These are phyloP conservation scores for Candolleomyces efflorescens DNA, from an alignment of 768 basidiomycete genomes.

Conservation along the genomic window DNA sequence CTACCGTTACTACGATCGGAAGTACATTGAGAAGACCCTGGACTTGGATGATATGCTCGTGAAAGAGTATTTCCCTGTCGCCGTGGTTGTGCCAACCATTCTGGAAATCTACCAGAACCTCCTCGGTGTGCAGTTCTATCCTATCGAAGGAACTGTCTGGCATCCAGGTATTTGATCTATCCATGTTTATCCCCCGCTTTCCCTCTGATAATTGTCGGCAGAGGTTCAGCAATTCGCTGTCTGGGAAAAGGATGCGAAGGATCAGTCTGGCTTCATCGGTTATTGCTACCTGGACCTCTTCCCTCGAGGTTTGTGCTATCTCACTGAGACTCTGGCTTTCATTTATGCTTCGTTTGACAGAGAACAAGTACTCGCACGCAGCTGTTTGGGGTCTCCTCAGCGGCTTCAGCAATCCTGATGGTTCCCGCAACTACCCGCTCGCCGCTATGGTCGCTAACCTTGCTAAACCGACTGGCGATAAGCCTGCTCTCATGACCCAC, in stretches of 20 bases:
- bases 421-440: slow-evolving; percentile 66
- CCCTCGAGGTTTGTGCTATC: slow-evolving; percentile 55
- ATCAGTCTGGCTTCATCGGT: slow-evolving; percentile 70
- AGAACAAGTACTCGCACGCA: slow-evolving; percentile 79
- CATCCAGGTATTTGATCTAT: slow-evolving; percentile 59
- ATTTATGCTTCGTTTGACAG: slow-evolving; percentile 27
- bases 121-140: slow-evolving; percentile 71
- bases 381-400: slow-evolving; percentile 77
- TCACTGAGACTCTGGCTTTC: neutral
- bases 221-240: slow-evolving; percentile 84
- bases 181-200: neutral
- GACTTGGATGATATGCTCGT: slow-evolving; percentile 72
- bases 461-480: slow-evolving; percentile 76
- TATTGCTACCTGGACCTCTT: slow-evolving; percentile 88
- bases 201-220: slow-evolving; percentile 15
- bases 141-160: slow-evolving; percentile 64
- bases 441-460: slow-evolving; percentile 89
- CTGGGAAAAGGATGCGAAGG: slow-evolving; percentile 75
- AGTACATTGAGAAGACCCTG: slow-evolving; percentile 62
- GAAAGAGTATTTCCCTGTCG: slow-evolving; percentile 89
- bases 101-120: slow-evolving; percentile 81
- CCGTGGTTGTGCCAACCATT: slow-evolving; percentile 77
- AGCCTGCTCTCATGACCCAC: slow-evolving; percentile 83
- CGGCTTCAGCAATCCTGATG: slow-evolving; percentile 55
- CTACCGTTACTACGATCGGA: slow-evolving; percentile 70